These are phyloP conservation scores for Leccinum barrowsii DNA, from an alignment of 768 basidiomycete genomes.

Conservation along the genomic window DNA sequence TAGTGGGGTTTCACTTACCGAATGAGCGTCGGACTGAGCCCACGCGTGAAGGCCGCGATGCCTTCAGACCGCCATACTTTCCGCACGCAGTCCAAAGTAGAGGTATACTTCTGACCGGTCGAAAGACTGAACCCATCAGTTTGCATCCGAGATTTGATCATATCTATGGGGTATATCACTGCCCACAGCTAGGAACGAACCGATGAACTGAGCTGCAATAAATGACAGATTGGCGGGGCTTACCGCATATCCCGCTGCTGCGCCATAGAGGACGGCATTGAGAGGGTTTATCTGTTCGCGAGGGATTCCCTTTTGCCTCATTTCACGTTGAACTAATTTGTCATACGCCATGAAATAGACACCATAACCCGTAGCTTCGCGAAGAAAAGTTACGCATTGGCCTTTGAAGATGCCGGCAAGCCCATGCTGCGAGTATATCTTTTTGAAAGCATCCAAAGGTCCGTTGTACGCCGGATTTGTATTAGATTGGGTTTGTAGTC, in stretches of 20 bases:
- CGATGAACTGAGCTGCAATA: slow-evolving; percentile 5
- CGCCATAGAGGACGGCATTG: slow-evolving; percentile 84
- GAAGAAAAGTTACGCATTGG: slow-evolving; percentile 81
- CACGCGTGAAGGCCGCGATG: slow-evolving; percentile 80
- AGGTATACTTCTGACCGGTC: slow-evolving; percentile 78
- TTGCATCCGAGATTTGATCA: slow-evolving; percentile 95
- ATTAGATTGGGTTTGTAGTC: slow-evolving; percentile 87
- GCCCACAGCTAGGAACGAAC: slow-evolving; percentile 64
- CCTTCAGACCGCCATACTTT: slow-evolving; percentile 85
- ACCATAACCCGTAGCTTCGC: slow-evolving; percentile 81
- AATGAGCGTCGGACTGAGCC: slow-evolving; percentile 89
- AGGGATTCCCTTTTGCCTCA: slow-evolving; percentile 64
- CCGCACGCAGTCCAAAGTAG: slow-evolving; percentile 77
- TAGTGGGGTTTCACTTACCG: slow-evolving; percentile 48
- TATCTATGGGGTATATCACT: slow-evolving; percentile 94
- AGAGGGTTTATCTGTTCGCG: slow-evolving; percentile 75
- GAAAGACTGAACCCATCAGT: slow-evolving; percentile 82
- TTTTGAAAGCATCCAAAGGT: slow-evolving; percentile 83
- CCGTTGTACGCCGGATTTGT: slow-evolving; percentile 75
- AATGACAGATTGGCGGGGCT: slow-evolving; percentile 25
- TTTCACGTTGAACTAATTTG: slow-evolving; percentile 83
- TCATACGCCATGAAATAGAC: slow-evolving; percentile 93
- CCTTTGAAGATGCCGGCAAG: slow-evolving; percentile 90
- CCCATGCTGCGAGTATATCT: slow-evolving; percentile 74
- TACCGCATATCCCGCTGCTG: slow-evolving; percentile 89